Evolutionary conservation across 345 rosid species (phyloP).

Genomic region (Iberis pinnata): DNA sequence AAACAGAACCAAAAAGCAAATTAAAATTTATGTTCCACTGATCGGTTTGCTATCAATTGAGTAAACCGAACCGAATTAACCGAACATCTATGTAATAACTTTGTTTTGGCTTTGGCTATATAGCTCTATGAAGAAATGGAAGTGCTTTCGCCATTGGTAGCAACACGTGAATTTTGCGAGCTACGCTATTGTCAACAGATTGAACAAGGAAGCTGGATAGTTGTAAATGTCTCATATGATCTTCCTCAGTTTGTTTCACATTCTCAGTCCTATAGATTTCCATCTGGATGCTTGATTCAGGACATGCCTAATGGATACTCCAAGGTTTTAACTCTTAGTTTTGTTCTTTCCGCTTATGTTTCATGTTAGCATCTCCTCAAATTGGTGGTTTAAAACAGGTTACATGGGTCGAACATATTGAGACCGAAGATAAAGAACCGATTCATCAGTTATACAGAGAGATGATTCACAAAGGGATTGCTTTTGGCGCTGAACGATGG

Average conservation of each 20-base stretch:
- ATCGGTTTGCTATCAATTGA: too few species aligned
- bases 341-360: not conserved
- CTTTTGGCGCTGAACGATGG: constrained; percentile 88
- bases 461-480: constrained; percentile 55
- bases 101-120: constrained; percentile 6
- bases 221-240: constrained; percentile 80
- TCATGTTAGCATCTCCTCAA: not conserved
- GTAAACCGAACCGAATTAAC: too few species aligned
- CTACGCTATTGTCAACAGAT: constrained; percentile 84
- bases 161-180: constrained; percentile 71
- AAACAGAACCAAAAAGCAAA: too few species aligned
- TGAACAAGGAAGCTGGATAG: constrained; percentile 86
- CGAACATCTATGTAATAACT: too few species aligned
- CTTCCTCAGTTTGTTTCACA: constrained; percentile 63
- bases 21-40: too few species aligned
- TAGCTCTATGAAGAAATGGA: constrained; percentile 83
- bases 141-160: constrained; percentile 72
- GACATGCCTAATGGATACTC: constrained; percentile 95
- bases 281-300: constrained; percentile 96
- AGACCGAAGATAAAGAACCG: constrained; percentile 62
- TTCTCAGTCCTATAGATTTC: constrained; percentile 52
- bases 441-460: constrained; percentile 59
- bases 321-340: constrained; percentile 48
- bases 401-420: constrained; percentile 88
- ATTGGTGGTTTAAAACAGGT: constrained; percentile 40